phyloP scores from a whole-genome alignment of 2,329 filamentous ascomycete genomes.

The Colletotrichum sp. region DNA sequence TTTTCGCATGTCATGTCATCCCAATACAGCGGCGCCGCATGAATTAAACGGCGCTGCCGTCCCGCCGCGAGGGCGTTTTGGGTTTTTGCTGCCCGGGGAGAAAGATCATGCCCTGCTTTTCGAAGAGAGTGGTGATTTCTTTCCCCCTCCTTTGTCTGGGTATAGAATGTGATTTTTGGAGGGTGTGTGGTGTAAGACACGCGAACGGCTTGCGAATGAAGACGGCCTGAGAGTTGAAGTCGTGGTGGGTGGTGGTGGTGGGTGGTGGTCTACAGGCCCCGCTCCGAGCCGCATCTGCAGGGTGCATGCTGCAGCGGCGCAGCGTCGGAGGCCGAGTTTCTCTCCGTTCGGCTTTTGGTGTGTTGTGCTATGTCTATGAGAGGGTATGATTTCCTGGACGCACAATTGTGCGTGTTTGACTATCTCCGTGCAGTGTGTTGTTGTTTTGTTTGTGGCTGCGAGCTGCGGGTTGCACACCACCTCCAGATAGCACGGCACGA shows the following conservation, averaged over 20 bases:
- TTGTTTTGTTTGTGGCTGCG: background rate
- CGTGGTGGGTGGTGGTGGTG: background rate
- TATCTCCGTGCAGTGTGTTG: background rate
- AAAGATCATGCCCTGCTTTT: background rate
- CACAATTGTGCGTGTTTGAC: background rate
- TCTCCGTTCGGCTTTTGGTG: fast-evolving
- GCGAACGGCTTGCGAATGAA: background rate
- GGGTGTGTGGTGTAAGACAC: background rate
- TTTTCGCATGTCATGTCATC: background rate
- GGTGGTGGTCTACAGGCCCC: background rate
- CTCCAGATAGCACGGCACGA: background rate
- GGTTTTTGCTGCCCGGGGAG: background rate
- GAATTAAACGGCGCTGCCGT: background rate
- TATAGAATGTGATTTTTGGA: background rate
- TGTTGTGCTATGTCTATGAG: fast-evolving
- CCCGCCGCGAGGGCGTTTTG: background rate
- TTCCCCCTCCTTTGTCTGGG: background rate
- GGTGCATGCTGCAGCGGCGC: background rate
- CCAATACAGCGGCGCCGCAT: background rate
- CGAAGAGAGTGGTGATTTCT: too few relatives aligned
- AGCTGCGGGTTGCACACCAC: background rate
- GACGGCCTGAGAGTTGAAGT: background rate
- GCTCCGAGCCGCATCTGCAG: background rate
- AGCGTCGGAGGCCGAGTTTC: background rate
- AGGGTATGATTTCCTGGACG: background rate